Evolutionary conservation across 2,329 filamentous ascomycete species (phyloP), one percentile per base, ranked within the genome.

Genomic region (Ophiosphaerella narmari): DNA sequence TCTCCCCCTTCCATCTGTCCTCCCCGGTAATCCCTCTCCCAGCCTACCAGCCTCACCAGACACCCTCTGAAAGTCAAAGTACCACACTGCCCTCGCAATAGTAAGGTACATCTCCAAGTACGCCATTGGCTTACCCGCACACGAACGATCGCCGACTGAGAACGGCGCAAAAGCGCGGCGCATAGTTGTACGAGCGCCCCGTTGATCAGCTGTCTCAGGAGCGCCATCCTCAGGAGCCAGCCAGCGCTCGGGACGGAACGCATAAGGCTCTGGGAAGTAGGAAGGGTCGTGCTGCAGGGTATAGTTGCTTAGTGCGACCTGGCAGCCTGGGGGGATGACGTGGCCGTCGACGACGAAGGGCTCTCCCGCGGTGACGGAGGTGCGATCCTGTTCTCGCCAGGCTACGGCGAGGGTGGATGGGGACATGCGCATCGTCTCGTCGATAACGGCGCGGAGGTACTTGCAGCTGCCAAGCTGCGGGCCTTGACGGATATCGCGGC

Each of bases 361-460:
- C 23, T 39, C 37, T 12, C 37, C 18, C 4, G 18, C 37, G 6
- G 37, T 7, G 12, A 37, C 35, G 7, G 35, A 37, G 7, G 11
- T 12, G 7, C 18, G 18, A 13, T 24, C 13, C n/a, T 24, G 37
- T 8, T 29, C 21, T 13, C 37, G 37, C 37, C 37, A 39, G 12
- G 23, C 18, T 13, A 26, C 23, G 18, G 18, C 21, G 23, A 23
- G 23, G 3, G 63, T 62, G 4, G 55, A 31, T 2, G 59, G 59
- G 1, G 50, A 46, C 26, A 64, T 41, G 3, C 61, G 50, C 50
- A 63, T 54, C 12, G 49, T 43, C 33, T 65, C 62, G 21, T 65
- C 59, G 21, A 65, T 55, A 35, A 50, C 52, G 34, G 60, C 62
- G 12, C 48, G 43, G 2, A 65, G 53, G 38, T 59, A 65, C 7